Conservation (phyloP, 768 basidiomycete genomes). For the Rhodotorula diobovata region DNA sequence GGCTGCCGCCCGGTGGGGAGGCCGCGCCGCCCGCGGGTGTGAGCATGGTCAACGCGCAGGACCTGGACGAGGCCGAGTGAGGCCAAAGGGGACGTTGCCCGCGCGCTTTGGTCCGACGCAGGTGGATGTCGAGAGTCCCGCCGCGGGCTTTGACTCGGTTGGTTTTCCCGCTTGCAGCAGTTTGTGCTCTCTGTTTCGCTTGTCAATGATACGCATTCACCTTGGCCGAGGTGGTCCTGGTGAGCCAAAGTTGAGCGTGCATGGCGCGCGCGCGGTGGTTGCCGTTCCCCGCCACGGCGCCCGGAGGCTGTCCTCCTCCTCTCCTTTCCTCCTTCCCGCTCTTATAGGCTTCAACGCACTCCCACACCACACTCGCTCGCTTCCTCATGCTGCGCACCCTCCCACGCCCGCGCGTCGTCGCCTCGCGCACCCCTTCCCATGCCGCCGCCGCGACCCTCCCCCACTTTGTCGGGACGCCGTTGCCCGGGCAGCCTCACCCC, state of each 20-base stretch:
- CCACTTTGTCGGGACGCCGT: too few relatives aligned
- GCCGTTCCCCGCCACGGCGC: too few relatives aligned
- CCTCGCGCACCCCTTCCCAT: background rate
- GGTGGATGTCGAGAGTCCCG: too few relatives aligned
- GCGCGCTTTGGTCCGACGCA: too few relatives aligned
- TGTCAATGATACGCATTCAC: background rate
- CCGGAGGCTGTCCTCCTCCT: too few relatives aligned
- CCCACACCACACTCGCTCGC: background rate
- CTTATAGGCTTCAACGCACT: too few relatives aligned
- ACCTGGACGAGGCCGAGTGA: conserved; percentile 19
- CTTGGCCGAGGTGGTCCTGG: background rate
- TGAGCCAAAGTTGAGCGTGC: background rate
- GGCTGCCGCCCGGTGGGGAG: conserved; percentile 2
- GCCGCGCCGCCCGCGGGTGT: background rate
- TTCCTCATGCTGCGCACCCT: background rate
- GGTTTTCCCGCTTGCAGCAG: background rate
- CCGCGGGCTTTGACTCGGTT: background rate
- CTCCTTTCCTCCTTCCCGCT: background rate
- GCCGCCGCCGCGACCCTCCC: background rate
- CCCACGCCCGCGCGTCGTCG: background rate
- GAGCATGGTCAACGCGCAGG: conserved; percentile 20
- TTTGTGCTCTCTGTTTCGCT: background rate
- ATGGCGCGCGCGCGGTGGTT: too few relatives aligned
- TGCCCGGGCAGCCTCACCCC: too few relatives aligned
- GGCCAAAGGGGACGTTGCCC: background rate